These are phyloP conservation scores for Oehlia diaphana DNA, from an alignment of 192 early-diverging fungal genomes.

Conservation along the genomic window DNA sequence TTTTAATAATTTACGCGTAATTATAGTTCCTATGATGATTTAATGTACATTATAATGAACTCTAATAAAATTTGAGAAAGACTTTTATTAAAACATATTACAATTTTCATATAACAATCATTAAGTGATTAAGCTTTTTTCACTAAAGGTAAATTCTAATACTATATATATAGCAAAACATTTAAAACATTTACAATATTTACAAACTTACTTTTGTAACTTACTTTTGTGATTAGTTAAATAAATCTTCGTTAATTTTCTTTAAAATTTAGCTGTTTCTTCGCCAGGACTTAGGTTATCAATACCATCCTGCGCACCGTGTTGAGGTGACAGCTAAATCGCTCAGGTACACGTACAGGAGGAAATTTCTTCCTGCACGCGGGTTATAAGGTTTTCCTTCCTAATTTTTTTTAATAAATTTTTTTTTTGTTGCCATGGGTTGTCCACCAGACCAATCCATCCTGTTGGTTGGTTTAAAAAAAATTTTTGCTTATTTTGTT, in stretches of 20 bases:
- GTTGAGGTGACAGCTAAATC: background rate
- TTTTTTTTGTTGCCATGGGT: background rate
- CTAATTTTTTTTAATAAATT: background rate
- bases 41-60: too few species aligned
- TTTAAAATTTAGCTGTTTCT: background rate
- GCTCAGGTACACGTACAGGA: background rate
- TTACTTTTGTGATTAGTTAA: background rate
- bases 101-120: too few species aligned
- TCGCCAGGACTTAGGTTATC: background rate
- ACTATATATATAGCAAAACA: background rate
- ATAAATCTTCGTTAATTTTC: background rate
- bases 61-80: too few species aligned
- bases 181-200: background rate
- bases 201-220: background rate
- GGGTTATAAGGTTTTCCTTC: background rate
- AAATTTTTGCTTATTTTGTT: background rate
- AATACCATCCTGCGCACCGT: background rate
- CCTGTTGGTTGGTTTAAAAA: too few species aligned
- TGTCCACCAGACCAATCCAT: too few species aligned
- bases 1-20: too few species aligned
- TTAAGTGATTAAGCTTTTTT: too few species aligned
- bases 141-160: background rate
- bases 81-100: too few species aligned
- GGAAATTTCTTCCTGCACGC: background rate
- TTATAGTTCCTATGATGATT: too few species aligned